A percentile compares a stretch with the other conserved stretches of the same genome.
Conservation (phyloP, 108 stramenopile species). For the Conticribra weissflogii region DNA sequence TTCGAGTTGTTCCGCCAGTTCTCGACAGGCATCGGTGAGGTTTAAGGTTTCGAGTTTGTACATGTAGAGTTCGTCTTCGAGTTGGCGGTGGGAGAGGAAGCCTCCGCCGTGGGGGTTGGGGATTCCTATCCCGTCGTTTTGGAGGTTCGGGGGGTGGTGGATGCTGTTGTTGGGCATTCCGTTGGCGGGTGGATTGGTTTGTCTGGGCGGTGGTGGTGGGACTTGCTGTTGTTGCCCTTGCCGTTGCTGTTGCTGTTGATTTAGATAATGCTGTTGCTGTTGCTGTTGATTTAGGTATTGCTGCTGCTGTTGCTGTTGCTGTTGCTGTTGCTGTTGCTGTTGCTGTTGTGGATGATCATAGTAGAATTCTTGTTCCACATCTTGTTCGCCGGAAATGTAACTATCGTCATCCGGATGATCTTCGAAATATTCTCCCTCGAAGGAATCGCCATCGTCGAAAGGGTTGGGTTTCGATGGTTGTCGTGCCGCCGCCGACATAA, state of each 20-base stretch:
- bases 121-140: conserved; percentile 36
- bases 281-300: not conserved
- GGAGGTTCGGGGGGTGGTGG: not conserved
- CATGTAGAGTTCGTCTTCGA: conserved; percentile 46
- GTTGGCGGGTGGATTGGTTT: not conserved
- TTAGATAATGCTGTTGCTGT: not conserved
- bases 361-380: conserved; percentile 26
- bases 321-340: not conserved
- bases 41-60: conserved; percentile 53
- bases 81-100: conserved; percentile 24
- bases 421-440: conserved; percentile 1
- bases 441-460: not conserved
- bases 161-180: not conserved
- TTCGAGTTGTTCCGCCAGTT: conserved; percentile 40
- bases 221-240: not conserved
- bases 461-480: not conserved
- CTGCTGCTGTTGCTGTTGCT: not conserved
- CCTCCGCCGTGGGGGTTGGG: conserved; percentile 30
- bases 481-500: not conserved
- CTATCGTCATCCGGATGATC: conserved; percentile 15
- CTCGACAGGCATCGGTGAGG: conserved; percentile 47
- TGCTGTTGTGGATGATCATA: not conserved
- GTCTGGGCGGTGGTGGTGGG: not conserved
- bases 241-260: conserved; percentile 4
- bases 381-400: conserved; percentile 40